Evolutionary conservation across 139 green algal species (phyloP), one percentile per base, ranked within the genome.

Genomic region (Chlamydomonas incerta): DNA sequence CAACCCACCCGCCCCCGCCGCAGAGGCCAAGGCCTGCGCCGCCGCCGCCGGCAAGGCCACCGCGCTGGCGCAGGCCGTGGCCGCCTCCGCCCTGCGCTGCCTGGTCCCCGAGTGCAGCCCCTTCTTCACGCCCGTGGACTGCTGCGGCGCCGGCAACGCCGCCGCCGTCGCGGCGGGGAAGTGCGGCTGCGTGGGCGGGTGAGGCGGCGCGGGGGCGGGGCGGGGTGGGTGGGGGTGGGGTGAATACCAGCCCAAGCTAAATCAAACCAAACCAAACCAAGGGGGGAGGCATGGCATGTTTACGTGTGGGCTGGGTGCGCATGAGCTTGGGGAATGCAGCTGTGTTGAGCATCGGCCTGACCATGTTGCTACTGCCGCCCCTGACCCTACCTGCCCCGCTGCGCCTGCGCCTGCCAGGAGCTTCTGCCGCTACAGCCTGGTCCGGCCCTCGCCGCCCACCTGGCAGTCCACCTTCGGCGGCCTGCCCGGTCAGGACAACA

Each of bases 151-250:
- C 23, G 33, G 26, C 46, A 85, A 70, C 67, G n/a, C 31, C 5
- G 80, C 23, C 41, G 20, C 33, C 41, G 34, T 85, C 29, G 33
- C 80, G 9, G 66, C 66, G 67, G 80, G 80, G 31, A 69, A 76
- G 52, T 85, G 80, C 80, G 80, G 80, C 80, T 85, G 80, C 80
- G 46, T 85, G 31, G 41, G 41, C 41, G 80, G 79, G 79, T 85
- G 28, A 74, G 79, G 33, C 10, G 33, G 10, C 1, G 52, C 6
- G 6, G 15, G 8, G 46, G 29, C 9, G 37, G 21, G 23, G 23
- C 35, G 17, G 37, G 28, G 37, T 34, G 69, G 34, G 28, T 62
- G 23, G 23, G 24, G 31, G 24, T 8, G 41, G 8, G 41, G 41
- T n/a, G n/a, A n/a, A n/a, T n/a, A n/a, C n/a, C n/a, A n/a, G n/a